A percentile compares a stretch with the other conserved stretches of the same genome.
Evolutionary conservation across 208 protist species (phyloP).

Genomic region (Angomonas deanei): DNA sequence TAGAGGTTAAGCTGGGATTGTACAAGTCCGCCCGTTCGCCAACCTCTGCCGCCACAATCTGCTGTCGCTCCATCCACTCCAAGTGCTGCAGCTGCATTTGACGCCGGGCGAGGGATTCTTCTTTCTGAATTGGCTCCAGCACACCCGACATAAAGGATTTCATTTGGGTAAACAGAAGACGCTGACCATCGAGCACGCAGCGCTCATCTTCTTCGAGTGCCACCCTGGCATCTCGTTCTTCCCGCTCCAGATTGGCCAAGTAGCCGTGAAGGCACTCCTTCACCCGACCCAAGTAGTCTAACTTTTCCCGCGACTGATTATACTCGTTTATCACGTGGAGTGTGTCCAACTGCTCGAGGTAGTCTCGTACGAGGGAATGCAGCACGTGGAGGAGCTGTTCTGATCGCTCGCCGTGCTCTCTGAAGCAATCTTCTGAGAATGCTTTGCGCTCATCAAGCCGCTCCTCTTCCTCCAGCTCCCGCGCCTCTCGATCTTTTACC

Average conservation of each 20-base stretch:
- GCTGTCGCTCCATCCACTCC: no score
- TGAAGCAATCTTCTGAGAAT: not conserved
- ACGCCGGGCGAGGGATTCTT: no score
- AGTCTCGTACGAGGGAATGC: not conserved
- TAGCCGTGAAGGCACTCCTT: not conserved
- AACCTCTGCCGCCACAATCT: no score
- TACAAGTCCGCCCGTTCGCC: no score
- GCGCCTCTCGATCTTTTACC: not conserved
- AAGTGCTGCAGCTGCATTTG: no score
- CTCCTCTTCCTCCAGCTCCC: not conserved
- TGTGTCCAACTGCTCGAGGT: not conserved
- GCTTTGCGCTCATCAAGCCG: not conserved
- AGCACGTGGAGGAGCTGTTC: not conserved
- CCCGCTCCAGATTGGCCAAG: not conserved
- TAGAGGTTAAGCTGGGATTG: no score
- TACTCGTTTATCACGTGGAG: constrained; percentile 1
- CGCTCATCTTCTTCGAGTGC: not conserved
- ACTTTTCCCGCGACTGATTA: not conserved
- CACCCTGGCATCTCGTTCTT: not conserved
- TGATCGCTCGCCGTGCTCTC: not conserved
- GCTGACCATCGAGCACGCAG: not conserved
- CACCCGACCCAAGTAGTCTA: not conserved
- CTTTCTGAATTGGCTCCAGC: no score
- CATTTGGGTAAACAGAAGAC: not conserved
- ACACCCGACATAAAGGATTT: no score